Evolutionary conservation across 2,329 filamentous ascomycete genomes (phyloP).

Genomic region (Orbilia quercus): DNA sequence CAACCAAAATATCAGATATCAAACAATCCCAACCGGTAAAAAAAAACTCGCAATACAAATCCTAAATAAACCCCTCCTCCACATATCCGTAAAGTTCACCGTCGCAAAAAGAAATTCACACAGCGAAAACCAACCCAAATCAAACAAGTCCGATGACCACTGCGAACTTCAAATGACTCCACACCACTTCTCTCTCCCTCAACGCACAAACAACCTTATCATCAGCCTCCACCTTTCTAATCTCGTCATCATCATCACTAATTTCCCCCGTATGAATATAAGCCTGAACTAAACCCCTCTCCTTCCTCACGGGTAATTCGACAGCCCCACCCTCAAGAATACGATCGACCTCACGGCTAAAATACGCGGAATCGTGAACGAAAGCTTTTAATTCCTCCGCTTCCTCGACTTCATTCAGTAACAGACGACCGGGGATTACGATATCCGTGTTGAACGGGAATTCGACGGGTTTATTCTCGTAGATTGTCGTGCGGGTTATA

Average conservation of each 20-base stretch:
- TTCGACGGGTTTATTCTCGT: slow-evolving; percentile 19
- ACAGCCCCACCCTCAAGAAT: slow-evolving; percentile 27
- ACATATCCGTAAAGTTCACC: too few species aligned
- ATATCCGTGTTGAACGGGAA: slow-evolving; percentile 35
- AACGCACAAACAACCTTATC: slow-evolving; percentile 21
- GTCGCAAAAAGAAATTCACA: background rate
- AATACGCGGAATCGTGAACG: slow-evolving; percentile 34
- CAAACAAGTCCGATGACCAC: slow-evolving; percentile 52
- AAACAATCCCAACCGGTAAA: too few species aligned
- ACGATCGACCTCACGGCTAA: slow-evolving; percentile 16
- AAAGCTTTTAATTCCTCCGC: slow-evolving; percentile 48
- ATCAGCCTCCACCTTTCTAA: slow-evolving; percentile 20
- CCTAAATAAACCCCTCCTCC: too few species aligned
- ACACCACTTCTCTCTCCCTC: slow-evolving; percentile 40
- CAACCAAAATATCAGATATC: too few species aligned
- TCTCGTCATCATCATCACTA: slow-evolving; percentile 5
- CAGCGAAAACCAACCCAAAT: slow-evolving; percentile 3
- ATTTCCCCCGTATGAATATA: slow-evolving; percentile 38
- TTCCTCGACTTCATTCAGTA: slow-evolving; percentile 41
- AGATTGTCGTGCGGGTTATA: slow-evolving; percentile 36
- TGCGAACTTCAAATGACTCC: slow-evolving; percentile 46
- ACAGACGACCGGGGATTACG: slow-evolving; percentile 25
- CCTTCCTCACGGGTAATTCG: slow-evolving; percentile 21
- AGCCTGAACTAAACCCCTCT: background rate
- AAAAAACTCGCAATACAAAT: too few species aligned